Evolutionary conservation across 805 yeast species (phyloP).

Genomic region (Starmerella scarabaei): DNA sequence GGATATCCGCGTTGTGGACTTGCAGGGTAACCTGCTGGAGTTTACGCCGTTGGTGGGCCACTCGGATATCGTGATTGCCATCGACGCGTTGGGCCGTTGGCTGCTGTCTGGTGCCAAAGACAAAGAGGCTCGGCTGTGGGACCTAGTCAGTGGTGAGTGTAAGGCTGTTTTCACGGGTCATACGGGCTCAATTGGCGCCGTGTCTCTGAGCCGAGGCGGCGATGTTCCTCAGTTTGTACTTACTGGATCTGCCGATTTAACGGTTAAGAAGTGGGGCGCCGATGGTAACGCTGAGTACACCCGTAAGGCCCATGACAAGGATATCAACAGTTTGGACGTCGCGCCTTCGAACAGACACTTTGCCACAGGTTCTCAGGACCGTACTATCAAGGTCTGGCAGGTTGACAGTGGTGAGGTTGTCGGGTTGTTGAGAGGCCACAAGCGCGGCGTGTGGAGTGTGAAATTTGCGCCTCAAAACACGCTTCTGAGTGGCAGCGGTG

Average conservation of each 20-base stretch:
- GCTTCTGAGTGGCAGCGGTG: conserved; percentile 77
- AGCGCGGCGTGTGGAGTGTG: conserved; percentile 89
- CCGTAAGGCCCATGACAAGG: conserved; percentile 92
- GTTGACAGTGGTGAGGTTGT: conserved; percentile 71
- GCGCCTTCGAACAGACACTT: conserved; percentile 81
- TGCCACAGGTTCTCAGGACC: conserved; percentile 92
- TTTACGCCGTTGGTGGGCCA: conserved; percentile 65
- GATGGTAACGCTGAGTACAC: conserved; percentile 57
- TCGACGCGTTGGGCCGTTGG: conserved; percentile 81
- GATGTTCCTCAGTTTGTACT: conserved; percentile 51
- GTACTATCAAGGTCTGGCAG: conserved; percentile 83
- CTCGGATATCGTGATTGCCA: conserved; percentile 64
- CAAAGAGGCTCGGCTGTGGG: conserved; percentile 74
- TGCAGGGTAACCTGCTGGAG: conserved; percentile 25
- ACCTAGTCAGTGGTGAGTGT: conserved; percentile 32
- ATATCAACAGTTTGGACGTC: conserved; percentile 77
- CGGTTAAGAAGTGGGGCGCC: conserved; percentile 74
- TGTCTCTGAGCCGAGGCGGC: conserved; percentile 46
- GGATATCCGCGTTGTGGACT: conserved; percentile 54
- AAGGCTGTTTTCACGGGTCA: conserved; percentile 73
- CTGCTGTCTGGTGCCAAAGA: conserved; percentile 88
- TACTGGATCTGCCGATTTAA: conserved; percentile 76
- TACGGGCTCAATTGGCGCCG: conserved; percentile 72
- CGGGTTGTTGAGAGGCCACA: conserved; percentile 79
- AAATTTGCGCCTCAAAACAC: conserved; percentile 65